Evolutionary conservation across 1,139 yeast species (phyloP).

Genomic region (Pichia sp.): DNA sequence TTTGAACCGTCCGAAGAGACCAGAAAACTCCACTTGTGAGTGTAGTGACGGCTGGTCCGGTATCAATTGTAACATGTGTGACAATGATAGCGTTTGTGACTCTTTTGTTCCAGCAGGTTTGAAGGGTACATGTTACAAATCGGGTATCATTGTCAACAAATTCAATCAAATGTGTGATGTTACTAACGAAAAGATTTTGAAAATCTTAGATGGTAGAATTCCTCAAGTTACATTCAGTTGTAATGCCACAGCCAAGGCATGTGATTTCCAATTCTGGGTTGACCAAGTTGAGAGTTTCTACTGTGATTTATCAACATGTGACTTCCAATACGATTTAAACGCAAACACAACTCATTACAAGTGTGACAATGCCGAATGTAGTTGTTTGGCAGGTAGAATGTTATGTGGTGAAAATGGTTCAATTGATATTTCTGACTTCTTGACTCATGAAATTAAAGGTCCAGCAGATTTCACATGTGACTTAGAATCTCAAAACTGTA

Average conservation of each 20-base stretch:
- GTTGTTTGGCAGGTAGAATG: constrained; percentile 90
- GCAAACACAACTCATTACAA: constrained; percentile 71
- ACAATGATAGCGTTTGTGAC: constrained; percentile 71
- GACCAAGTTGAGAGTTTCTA: constrained; percentile 86
- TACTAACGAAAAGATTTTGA: constrained; percentile 80
- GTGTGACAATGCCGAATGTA: constrained; percentile 75
- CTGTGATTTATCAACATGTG: constrained; percentile 76
- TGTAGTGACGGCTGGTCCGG: constrained; percentile 93
- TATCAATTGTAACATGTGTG: constrained; percentile 87
- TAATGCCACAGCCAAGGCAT: constrained; percentile 58
- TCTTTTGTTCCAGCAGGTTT: constrained; percentile 86
- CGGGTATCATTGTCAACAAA: constrained; percentile 81
- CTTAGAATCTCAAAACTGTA: constrained; percentile 56
- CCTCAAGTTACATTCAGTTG: constrained; percentile 96
- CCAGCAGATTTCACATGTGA: constrained; percentile 94
- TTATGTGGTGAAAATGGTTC: constrained; percentile 94
- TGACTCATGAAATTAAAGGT: constrained; percentile 85
- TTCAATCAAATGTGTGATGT: constrained; percentile 94
- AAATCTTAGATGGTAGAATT: constrained; percentile 71
- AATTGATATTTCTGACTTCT: constrained; percentile 89
- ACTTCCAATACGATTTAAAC: constrained; percentile 61
- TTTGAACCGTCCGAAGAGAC: constrained; percentile 63
- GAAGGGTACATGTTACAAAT: constrained; percentile 83
- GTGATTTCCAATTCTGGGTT: constrained; percentile 97
- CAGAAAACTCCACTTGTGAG: constrained; percentile 52